A percentile compares a stretch with the other conserved stretches of the same genome.
phyloP scores from a whole-genome alignment of 257 asterid genomes.

The Nicotiana otophora region DNA sequence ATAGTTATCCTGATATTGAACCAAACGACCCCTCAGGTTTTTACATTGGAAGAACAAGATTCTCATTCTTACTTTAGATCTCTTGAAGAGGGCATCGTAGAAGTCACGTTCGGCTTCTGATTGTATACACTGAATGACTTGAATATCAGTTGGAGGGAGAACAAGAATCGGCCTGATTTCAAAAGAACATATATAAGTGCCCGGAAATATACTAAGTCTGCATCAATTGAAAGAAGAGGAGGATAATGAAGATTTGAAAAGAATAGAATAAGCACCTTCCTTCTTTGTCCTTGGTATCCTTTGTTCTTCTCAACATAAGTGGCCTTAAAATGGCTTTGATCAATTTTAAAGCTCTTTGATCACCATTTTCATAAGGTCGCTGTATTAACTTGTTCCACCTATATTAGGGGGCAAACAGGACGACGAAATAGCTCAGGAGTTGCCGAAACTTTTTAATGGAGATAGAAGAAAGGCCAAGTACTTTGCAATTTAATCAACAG shows the following conservation, averaged over 20 bases:
- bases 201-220: neutral
- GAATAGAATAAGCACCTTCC: slow-evolving; percentile 48
- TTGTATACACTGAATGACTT: slow-evolving; percentile 58
- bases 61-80: slow-evolving; percentile 56
- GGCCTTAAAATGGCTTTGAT: slow-evolving; percentile 73
- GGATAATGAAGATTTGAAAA: neutral
- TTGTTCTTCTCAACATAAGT: slow-evolving; percentile 82
- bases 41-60: neutral
- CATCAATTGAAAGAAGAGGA: neutral
- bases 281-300: slow-evolving; percentile 70
- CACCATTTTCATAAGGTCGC: slow-evolving; percentile 77
- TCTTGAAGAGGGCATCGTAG: slow-evolving; percentile 72
- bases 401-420: slow-evolving; percentile 7
- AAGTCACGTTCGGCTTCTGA: slow-evolving; percentile 71
- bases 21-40: no score
- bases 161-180: slow-evolving; percentile 66
- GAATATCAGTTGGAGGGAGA: slow-evolving; percentile 79
- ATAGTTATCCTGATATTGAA: no score
- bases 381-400: slow-evolving; percentile 89
- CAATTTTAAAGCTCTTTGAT: slow-evolving; percentile 60
- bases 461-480: neutral
- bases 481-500: neutral
- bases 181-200: slow-evolving; percentile 5
- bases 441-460: neutral
- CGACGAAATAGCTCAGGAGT: neutral